Conservation (phyloP, 768 basidiomycete species). For the Mycena amicta region DNA sequence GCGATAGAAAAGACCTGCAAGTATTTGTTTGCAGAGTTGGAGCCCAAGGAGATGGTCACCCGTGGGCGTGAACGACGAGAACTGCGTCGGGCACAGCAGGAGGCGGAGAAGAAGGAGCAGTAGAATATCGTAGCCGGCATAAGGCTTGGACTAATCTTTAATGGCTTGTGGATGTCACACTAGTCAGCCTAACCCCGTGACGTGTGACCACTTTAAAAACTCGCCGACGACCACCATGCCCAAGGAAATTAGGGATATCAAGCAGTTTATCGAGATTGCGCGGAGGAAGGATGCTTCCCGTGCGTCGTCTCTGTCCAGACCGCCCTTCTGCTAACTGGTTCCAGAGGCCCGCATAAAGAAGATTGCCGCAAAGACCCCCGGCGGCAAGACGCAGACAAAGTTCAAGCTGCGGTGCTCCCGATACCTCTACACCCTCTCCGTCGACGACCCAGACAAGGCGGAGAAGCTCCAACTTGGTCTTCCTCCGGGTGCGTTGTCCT, state of each 20-base stretch:
- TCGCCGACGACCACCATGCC: slow-evolving; percentile 47
- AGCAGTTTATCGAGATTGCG: slow-evolving; percentile 96
- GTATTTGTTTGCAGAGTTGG: slow-evolving; percentile 81
- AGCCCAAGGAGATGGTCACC: slow-evolving; percentile 84
- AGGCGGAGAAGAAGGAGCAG: slow-evolving; percentile 21
- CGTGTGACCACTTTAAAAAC: slow-evolving; percentile 9
- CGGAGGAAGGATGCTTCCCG: slow-evolving; percentile 96
- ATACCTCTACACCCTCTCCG: slow-evolving; percentile 94
- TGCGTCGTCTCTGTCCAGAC: slow-evolving; percentile 48
- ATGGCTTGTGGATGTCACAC: too few species aligned
- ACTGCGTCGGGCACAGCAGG: slow-evolving; percentile 45
- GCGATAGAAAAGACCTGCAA: slow-evolving; percentile 83
- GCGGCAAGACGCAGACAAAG: slow-evolving; percentile 85
- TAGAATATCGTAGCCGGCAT: slow-evolving; percentile 20
- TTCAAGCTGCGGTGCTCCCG: slow-evolving; percentile 98
- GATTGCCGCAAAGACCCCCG: slow-evolving; percentile 65
- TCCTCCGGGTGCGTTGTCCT: slow-evolving; percentile 77
- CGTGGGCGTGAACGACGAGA: slow-evolving; percentile 82
- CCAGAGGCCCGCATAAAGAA: slow-evolving; percentile 98
- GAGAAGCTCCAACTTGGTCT: slow-evolving; percentile 95
- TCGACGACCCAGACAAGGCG: slow-evolving; percentile 97
- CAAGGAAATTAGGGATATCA: slow-evolving; percentile 98
- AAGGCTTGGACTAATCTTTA: too few species aligned
- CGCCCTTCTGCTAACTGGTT: slow-evolving; percentile 1
- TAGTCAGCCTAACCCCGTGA: too few species aligned